A percentile compares a stretch with the other conserved stretches of the same genome.
These are phyloP conservation scores for Penicillium roqueforti DNA, from an alignment of 495 filamentous ascomycete genomes.

Conservation along the genomic window DNA sequence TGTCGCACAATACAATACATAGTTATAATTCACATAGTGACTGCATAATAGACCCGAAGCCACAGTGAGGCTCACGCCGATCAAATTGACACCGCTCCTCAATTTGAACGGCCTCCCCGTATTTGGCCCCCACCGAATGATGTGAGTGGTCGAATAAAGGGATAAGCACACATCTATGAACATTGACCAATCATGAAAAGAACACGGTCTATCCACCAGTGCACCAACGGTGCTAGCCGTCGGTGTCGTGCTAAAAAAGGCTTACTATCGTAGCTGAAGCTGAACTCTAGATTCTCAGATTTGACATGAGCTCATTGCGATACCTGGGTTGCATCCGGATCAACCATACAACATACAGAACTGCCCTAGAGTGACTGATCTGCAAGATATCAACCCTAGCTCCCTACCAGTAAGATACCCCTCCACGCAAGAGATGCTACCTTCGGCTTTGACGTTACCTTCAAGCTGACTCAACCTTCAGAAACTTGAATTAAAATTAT, in stretches of 20 bases:
- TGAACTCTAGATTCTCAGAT: not conserved
- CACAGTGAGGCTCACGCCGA: slow-evolving; percentile 12
- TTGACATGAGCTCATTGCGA: not conserved
- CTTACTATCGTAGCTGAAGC: slow-evolving; percentile 1
- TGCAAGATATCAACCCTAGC: not conserved
- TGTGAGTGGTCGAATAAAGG: slow-evolving; percentile 14
- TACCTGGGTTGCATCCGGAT: not conserved
- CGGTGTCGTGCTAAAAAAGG: slow-evolving; percentile 17
- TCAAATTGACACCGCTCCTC: slow-evolving; percentile 22
- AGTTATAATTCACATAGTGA: not conserved
- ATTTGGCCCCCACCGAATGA: not conserved
- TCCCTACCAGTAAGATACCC: not conserved
- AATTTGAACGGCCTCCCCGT: slow-evolving; percentile 9
- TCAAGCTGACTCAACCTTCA: slow-evolving; percentile 1
- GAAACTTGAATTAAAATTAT: not conserved
- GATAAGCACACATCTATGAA: slow-evolving; percentile 14
- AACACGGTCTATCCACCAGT: slow-evolving; percentile 6
- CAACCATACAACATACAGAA: too few species aligned
- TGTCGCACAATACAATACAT: not conserved
- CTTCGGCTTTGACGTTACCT: slow-evolving; percentile 2
- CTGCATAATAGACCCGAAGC: slow-evolving; percentile 1
- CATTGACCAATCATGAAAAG: slow-evolving; percentile 10
- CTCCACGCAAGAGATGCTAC: not conserved
- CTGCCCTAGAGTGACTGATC: too few species aligned
- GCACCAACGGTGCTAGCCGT: slow-evolving; percentile 21